Percentiles rank a stretch among this genome's conserved stretches.
These are phyloP conservation scores for Rubia tinctorum DNA, from an alignment of 305 asterid species.

Conservation along the genomic window DNA sequence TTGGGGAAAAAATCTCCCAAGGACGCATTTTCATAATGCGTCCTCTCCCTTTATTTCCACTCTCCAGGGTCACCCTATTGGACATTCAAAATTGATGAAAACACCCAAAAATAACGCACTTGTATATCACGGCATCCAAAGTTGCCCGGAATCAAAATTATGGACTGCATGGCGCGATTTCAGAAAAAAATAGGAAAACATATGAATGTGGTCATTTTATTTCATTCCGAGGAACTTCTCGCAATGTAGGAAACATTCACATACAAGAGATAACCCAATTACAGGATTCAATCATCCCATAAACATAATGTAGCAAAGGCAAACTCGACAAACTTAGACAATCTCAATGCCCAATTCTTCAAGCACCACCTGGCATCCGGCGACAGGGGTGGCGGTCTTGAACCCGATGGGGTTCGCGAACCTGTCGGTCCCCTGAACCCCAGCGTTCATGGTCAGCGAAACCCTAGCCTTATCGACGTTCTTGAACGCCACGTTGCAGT, in stretches of 20 bases:
- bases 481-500: constrained; percentile 34
- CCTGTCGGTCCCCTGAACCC: constrained; percentile 32
- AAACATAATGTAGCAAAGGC: neutral
- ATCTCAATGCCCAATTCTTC: neutral
- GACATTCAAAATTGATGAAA: no score
- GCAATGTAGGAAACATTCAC: neutral
- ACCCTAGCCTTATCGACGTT: constrained; percentile 29
- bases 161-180: neutral
- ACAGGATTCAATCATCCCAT: constrained; percentile 1
- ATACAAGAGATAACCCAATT: neutral
- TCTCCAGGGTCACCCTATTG: no score
- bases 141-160: no score
- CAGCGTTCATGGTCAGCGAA: constrained; percentile 39
- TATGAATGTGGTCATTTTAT: neutral
- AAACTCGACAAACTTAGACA: neutral
- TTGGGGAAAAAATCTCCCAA: no score
- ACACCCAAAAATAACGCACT: no score
- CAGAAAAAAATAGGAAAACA: neutral
- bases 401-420: constrained; percentile 30
- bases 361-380: neutral
- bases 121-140: no score
- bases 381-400: neutral
- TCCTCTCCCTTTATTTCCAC: no score
- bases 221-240: neutral
- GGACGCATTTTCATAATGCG: no score